Base-by-base conservation (phyloP, 192 early-diverging fungal genomes). In the Kickxella alabastrina region DNA sequence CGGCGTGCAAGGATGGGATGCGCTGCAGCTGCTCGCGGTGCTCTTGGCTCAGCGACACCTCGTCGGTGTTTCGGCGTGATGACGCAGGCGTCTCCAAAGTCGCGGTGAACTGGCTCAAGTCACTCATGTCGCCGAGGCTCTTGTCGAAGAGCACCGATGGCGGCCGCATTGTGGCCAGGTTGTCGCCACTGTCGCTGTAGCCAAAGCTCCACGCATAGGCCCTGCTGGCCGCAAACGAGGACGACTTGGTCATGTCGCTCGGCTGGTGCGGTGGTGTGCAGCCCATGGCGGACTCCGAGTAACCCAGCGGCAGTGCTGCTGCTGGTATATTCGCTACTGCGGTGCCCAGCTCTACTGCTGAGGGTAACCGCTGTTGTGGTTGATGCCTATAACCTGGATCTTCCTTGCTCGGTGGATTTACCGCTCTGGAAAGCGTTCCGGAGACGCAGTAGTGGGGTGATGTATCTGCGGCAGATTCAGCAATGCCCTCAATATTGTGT, bases 31-130 rank as follows among this genome's bases (percentile, higher is more conserved):
- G 43, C 43, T 57, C 42, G 49, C 42, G 48, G n/a, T 51, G 40
- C 48, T 59, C 46, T 24, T 42, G 41, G 25, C 43, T 52, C 36
- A 56, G 45, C 10, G 49, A 22, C 24, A 62, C 55, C 52, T 60
- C 62, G 34, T 64, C 68, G 3, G 61, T 65, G 49, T 64, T 72
- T 13, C 68, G 37, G n/a, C 62, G 56, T 17, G 68, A 72, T 8
- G 57, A 35, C 14, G 62, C 62, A 21, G 68, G 68, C 4, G 68
- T 72, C 24, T 55, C 68, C 37, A 59, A 35, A 36, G 49, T 29
- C 1, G 25, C n/a, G 34, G 49, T 10, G 42, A 15, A 8, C 34
- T 3, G 10, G 13, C 18, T 17, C 23, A 25, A 34, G 51, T 23
- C 25, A 31, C 39, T 3, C 17, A 25, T 10, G 26, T 53, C n/a